These are phyloP conservation scores for Phytopythium aichiense DNA, from an alignment of 352 stramenopile species.

Conservation along the genomic window DNA sequence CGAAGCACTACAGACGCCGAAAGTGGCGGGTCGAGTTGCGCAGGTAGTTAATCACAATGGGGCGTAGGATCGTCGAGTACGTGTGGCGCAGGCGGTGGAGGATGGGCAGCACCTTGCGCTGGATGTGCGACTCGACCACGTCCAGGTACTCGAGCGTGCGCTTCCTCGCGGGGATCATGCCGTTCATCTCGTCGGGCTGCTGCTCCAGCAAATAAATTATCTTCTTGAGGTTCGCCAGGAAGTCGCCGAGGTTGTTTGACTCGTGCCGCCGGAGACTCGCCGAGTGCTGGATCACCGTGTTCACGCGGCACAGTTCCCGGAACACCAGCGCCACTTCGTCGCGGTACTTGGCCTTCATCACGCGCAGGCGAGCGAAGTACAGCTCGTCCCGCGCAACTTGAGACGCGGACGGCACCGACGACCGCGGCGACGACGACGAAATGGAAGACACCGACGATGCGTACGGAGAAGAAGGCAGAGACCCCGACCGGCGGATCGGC, in stretches of 20 bases:
- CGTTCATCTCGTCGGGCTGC: slow-evolving; percentile 62
- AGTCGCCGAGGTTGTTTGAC: slow-evolving; percentile 79
- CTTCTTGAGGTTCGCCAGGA: slow-evolving; percentile 84
- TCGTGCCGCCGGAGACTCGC: slow-evolving; percentile 68
- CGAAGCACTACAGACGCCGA: slow-evolving; percentile 23
- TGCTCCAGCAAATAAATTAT: slow-evolving; percentile 89
- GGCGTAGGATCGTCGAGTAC: slow-evolving; percentile 74
- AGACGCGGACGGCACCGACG: slow-evolving; percentile 5
- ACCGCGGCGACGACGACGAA: slow-evolving; percentile 2
- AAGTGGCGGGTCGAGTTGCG: slow-evolving; percentile 60
- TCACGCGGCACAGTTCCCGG: slow-evolving; percentile 74
- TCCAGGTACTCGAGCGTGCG: slow-evolving; percentile 74
- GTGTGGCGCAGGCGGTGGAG: slow-evolving; percentile 70
- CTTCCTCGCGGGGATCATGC: slow-evolving; percentile 72
- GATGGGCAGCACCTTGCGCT: slow-evolving; percentile 80
- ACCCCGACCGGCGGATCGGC: slow-evolving; percentile 15
- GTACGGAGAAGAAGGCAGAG: background rate
- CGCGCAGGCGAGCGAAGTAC: slow-evolving; percentile 64
- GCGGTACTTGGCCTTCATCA: slow-evolving; percentile 73
- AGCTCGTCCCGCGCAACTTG: slow-evolving; percentile 32
- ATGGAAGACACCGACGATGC: slow-evolving; percentile 3
- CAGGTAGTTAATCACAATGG: slow-evolving; percentile 77
- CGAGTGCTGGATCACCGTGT: slow-evolving; percentile 77
- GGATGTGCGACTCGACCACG: slow-evolving; percentile 80
- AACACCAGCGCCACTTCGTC: slow-evolving; percentile 80